phyloP scores from a whole-genome alignment of 768 basidiomycete species.

The Daedaleopsis sinensis region DNA sequence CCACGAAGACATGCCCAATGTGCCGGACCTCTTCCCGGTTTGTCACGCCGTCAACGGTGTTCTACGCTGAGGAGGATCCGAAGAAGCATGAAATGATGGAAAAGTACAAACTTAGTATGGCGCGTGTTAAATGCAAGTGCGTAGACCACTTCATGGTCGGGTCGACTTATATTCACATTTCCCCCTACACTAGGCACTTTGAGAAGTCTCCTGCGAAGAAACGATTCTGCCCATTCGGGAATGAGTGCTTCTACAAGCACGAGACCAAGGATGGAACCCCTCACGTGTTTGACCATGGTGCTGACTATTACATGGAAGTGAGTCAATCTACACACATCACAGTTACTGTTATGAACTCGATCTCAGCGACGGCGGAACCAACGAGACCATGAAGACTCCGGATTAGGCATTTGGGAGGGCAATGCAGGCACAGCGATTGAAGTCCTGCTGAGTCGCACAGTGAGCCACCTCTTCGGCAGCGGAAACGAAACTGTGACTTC shows the following conservation, averaged over 20 bases:
- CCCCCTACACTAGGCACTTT: constrained; percentile 55
- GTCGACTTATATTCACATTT: not conserved
- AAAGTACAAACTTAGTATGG: constrained; percentile 75
- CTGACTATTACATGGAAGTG: constrained; percentile 22
- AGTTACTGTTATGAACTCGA: not conserved
- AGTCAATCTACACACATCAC: not conserved
- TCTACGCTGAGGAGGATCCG: constrained; percentile 55
- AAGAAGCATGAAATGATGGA: constrained; percentile 55
- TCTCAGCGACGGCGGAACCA: not conserved
- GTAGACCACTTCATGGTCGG: not conserved
- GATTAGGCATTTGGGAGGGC: not conserved
- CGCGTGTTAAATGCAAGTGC: constrained; percentile 70
- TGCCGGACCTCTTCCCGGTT: constrained; percentile 70
- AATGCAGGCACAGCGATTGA: not conserved
- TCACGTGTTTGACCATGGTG: constrained; percentile 56
- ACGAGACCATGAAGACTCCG: not conserved
- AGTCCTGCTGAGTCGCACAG: not conserved
- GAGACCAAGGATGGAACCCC: constrained; percentile 65
- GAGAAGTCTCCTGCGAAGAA: constrained; percentile 47
- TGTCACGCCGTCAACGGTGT: constrained; percentile 74
- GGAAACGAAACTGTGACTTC: not conserved
- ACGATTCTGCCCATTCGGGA: constrained; percentile 77
- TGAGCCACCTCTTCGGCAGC: not conserved
- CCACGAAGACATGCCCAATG: constrained; percentile 78
- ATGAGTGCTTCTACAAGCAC: constrained; percentile 83